Conservation (phyloP, 2,329 filamentous ascomycete species). For the Fusarium pseudograminearum region DNA sequence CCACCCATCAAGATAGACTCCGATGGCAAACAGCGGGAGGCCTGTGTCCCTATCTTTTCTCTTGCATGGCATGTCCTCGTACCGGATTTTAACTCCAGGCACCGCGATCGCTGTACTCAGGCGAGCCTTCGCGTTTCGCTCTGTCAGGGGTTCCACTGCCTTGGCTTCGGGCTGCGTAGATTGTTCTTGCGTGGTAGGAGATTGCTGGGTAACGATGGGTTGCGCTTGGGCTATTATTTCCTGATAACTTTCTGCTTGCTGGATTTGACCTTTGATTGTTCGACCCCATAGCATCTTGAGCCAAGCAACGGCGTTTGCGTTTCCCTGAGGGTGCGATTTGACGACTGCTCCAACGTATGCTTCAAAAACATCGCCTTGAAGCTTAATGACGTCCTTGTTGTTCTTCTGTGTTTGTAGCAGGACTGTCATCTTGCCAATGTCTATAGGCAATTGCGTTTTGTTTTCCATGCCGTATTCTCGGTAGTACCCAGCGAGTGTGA, state of each 20-base stretch:
- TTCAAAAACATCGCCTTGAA: constrained; percentile 89
- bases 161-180: neutral
- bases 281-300: constrained; percentile 79
- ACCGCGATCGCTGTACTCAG: constrained; percentile 59
- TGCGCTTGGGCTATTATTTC: neutral
- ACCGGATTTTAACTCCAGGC: constrained; percentile 70
- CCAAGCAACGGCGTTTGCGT: constrained; percentile 74
- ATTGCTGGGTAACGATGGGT: neutral
- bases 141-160: constrained; percentile 2
- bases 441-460: constrained; percentile 67
- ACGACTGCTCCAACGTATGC: constrained; percentile 87
- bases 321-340: constrained; percentile 74
- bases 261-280: constrained; percentile 68
- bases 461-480: constrained; percentile 77
- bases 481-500: constrained; percentile 78
- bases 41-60: constrained; percentile 66
- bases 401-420: constrained; percentile 50
- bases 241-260: constrained; percentile 53
- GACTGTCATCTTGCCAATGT: constrained; percentile 51
- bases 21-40: constrained; percentile 71
- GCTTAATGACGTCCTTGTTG: constrained; percentile 73
- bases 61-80: constrained; percentile 66
- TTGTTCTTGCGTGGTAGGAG: neutral
- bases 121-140: constrained; percentile 48
- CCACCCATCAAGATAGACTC: constrained; percentile 75